These are phyloP conservation scores for Parietichytrium sp. DNA, from an alignment of 108 stramenopile genomes.

Conservation along the genomic window DNA sequence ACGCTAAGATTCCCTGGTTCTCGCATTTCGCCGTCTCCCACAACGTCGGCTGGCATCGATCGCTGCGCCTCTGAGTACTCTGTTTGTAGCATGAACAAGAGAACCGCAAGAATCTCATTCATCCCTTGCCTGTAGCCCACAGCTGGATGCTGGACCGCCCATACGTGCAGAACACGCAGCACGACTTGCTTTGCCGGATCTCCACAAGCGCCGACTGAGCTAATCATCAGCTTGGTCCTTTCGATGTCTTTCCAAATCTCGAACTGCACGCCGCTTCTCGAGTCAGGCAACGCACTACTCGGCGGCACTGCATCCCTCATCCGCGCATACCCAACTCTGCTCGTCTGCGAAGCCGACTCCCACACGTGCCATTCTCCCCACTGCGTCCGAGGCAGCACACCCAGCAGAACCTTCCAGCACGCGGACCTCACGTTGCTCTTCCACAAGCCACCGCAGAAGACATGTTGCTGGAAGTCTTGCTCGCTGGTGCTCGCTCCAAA, in stretches of 20 bases:
- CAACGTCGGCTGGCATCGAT: background rate
- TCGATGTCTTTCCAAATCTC: slow-evolving; percentile 37
- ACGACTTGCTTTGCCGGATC: background rate
- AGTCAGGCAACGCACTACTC: too few relatives aligned
- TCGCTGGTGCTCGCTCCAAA: too few relatives aligned
- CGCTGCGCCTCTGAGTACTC: slow-evolving; percentile 7
- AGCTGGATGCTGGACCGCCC: background rate
- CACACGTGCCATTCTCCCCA: too few relatives aligned
- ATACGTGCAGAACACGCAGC: slow-evolving; percentile 5
- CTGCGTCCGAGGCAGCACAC: too few relatives aligned
- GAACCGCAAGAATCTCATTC: background rate
- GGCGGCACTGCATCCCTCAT: too few relatives aligned
- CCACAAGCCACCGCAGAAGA: too few relatives aligned
- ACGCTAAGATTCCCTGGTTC: background rate
- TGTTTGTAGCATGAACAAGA: background rate
- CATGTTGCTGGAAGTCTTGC: too few relatives aligned
- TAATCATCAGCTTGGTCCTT: background rate
- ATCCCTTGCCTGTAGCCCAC: slow-evolving; percentile 14
- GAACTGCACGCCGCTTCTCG: too few relatives aligned
- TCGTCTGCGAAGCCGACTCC: too few relatives aligned
- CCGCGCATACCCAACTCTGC: too few relatives aligned
- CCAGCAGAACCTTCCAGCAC: too few relatives aligned
- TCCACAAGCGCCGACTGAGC: background rate
- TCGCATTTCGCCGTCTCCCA: background rate
- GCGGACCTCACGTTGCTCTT: too few relatives aligned